Conservation (phyloP, 129 eudicot genomes). For the Lonicera japonica region DNA sequence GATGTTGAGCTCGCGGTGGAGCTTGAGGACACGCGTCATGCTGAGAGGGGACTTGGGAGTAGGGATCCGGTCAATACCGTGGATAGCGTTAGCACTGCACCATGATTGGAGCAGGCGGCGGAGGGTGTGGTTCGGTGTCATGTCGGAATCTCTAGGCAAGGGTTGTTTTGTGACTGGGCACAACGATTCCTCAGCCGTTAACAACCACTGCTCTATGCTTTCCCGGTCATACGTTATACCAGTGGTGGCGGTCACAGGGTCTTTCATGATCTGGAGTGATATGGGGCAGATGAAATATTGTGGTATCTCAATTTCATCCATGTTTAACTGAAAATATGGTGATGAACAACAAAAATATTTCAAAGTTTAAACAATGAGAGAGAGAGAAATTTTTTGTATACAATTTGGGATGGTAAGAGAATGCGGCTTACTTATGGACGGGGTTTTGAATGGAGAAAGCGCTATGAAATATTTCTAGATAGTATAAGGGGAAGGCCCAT, state of each 20-base stretch:
- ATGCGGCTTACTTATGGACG: not conserved
- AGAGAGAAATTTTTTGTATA: not conserved
- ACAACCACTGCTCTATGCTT: conserved; percentile 20
- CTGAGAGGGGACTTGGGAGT: conserved; percentile 9
- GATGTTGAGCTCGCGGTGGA: not conserved
- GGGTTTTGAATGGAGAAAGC: not conserved
- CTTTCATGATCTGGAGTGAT: conserved; percentile 23
- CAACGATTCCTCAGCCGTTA: not conserved
- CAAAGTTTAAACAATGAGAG: not conserved
- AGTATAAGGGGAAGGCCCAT: not conserved
- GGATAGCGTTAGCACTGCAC: conserved; percentile 11
- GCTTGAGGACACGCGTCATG: conserved; percentile 3
- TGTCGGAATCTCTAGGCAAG: conserved; percentile 3
- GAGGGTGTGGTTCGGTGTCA: conserved; percentile 27
- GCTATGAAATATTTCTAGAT: not conserved
- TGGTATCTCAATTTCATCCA: conserved; percentile 16
- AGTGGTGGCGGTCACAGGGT: conserved; percentile 21
- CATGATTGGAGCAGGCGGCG: conserved; percentile 23
- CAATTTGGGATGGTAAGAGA: not conserved
- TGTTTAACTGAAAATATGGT: not conserved
- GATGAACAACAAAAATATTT: not conserved
- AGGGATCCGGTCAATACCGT: conserved; percentile 13
- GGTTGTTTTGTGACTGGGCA: conserved; percentile 26
- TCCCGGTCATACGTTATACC: conserved; percentile 28
- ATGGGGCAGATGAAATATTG: conserved; percentile 26